Evolutionary conservation across 306 rosid genomes (phyloP).

Genomic region (Corylus avellana): DNA sequence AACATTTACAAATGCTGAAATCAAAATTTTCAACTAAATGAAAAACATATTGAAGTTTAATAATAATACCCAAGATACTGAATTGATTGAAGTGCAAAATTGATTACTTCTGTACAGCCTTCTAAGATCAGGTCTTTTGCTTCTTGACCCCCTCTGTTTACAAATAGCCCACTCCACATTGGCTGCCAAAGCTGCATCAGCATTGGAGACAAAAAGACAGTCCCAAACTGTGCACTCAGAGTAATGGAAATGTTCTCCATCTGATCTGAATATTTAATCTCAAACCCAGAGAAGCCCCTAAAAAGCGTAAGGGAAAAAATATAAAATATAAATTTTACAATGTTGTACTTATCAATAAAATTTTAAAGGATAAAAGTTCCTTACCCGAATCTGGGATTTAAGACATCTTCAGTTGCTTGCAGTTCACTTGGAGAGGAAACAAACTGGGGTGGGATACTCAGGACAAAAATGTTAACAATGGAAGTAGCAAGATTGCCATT

Average conservation of each 20-base stretch:
- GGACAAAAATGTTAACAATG: constrained; percentile 59
- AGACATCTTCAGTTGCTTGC: constrained; percentile 74
- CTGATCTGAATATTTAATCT: constrained; percentile 71
- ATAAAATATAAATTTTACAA: neutral
- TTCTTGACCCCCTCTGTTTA: constrained; percentile 40
- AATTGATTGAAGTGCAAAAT: constrained; percentile 72
- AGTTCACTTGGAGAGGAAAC: constrained; percentile 69
- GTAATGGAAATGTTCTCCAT: constrained; percentile 66
- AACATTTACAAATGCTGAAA: neutral
- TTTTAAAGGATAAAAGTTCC: constrained; percentile 3
- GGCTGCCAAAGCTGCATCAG: constrained; percentile 64
- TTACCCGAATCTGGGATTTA: constrained; percentile 80
- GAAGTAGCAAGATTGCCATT: constrained; percentile 77
- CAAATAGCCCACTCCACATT: constrained; percentile 49
- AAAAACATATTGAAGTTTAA: neutral
- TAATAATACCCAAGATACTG: constrained; percentile 70
- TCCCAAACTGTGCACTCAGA: constrained; percentile 63
- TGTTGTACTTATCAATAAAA: neutral
- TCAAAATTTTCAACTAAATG: neutral
- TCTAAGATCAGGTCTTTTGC: constrained; percentile 50
- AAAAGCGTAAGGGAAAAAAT: constrained; percentile 21
- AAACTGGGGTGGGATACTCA: constrained; percentile 79
- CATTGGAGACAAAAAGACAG: constrained; percentile 64
- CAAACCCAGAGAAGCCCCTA: constrained; percentile 77
- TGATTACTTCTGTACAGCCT: constrained; percentile 71